These are phyloP conservation scores for Barnettozyma sucrosica DNA, from an alignment of 805 yeast genomes.

Conservation along the genomic window DNA sequence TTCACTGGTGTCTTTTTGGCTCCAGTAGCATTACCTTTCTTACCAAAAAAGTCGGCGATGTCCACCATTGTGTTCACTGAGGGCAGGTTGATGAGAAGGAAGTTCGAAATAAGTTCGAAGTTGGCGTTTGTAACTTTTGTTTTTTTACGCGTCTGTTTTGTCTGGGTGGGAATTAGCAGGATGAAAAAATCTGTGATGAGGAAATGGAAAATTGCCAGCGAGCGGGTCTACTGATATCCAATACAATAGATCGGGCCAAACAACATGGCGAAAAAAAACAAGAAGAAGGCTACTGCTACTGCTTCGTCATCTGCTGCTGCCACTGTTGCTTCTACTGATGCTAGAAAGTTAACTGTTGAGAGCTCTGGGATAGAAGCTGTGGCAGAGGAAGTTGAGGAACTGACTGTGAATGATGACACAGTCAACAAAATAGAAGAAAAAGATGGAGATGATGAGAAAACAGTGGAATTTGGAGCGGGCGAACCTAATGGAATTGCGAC, in stretches of 20 bases:
- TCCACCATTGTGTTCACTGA: slow-evolving; percentile 25
- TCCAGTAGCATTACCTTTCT: slow-evolving; percentile 4
- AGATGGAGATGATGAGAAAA: slow-evolving; percentile 6
- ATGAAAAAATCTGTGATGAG: neutral
- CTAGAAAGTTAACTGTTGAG: neutral
- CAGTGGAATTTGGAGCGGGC: neutral
- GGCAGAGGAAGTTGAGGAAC: slow-evolving; percentile 4
- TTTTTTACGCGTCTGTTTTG: neutral
- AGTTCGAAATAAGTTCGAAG: neutral
- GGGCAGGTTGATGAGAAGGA: neutral
- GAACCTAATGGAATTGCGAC: neutral
- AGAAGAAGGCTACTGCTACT: slow-evolving; percentile 7
- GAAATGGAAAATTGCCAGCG: neutral
- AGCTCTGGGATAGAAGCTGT: slow-evolving; percentile 1
- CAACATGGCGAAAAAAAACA: slow-evolving; percentile 21
- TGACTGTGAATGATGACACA: neutral
- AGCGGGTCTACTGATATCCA: too few relatives aligned
- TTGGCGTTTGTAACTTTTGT: neutral
- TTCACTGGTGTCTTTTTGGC: neutral
- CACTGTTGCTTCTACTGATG: neutral
- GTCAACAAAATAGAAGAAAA: slow-evolving; percentile 2
- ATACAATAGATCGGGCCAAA: neutral
- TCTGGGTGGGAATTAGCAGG: neutral
- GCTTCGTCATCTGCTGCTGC: too few relatives aligned
- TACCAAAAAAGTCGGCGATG: slow-evolving; percentile 36